Conservation (phyloP, 2,329 filamentous ascomycete genomes). For the Chaetomium sp. region DNA sequence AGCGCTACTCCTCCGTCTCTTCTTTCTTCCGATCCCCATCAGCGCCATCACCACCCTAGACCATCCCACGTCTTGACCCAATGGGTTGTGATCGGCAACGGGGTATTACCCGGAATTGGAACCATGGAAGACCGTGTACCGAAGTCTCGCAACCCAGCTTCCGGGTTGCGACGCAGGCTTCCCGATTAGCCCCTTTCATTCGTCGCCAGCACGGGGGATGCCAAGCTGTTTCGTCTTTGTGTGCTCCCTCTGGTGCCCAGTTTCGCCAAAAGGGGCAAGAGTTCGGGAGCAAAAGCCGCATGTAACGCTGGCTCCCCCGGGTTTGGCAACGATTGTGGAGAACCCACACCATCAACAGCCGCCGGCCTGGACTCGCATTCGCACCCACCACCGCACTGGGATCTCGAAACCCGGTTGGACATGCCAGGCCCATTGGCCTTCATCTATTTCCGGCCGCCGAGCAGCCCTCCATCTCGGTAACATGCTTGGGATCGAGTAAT, state of each 20-base stretch:
- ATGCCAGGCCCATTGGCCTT: constrained; percentile 1
- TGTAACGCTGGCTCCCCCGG: constrained; percentile 15
- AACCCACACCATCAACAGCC: constrained; percentile 1
- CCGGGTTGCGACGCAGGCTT: constrained; percentile 18
- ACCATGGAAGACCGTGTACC: constrained; percentile 31
- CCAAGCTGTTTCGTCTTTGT: constrained; percentile 23
- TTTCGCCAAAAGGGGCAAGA: constrained; percentile 17
- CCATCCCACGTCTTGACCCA: not conserved
- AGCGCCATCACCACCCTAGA: not conserved
- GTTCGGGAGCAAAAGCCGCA: constrained; percentile 27
- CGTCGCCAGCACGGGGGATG: constrained; percentile 1
- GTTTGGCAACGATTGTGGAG: not conserved
- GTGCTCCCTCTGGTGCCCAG: constrained; percentile 1
- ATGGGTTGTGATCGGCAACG: constrained; percentile 16
- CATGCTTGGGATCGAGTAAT: constrained; percentile 2
- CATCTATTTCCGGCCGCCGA: constrained; percentile 23
- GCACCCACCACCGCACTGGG: not conserved
- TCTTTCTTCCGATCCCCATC: not conserved
- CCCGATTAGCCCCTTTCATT: constrained; percentile 19
- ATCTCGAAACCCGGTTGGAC: constrained; percentile 21
- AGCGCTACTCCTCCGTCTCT: not conserved
- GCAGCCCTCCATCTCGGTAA: constrained; percentile 7
- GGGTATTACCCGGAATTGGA: constrained; percentile 26
- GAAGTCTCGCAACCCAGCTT: constrained; percentile 13
- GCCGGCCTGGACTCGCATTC: not conserved